phyloP scores from a whole-genome alignment of 1,284 basidiomycete species.

The Rhodofomes roseus region DNA sequence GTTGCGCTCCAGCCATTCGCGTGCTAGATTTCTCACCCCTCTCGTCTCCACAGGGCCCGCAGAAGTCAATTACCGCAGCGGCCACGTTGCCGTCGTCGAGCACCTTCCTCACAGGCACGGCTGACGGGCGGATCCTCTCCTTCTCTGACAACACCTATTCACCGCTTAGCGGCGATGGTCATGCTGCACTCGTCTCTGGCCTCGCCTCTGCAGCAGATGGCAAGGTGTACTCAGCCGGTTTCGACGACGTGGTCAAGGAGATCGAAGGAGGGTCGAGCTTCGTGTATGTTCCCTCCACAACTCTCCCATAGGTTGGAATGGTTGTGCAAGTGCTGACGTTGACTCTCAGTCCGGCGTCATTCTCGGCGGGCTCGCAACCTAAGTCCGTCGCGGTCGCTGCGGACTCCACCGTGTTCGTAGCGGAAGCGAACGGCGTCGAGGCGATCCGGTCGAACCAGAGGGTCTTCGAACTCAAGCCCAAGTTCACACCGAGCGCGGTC shows the following conservation, averaged over 20 bases:
- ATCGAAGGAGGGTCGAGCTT: constrained; percentile 49
- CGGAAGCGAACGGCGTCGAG: constrained; percentile 65
- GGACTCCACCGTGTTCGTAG: constrained; percentile 73
- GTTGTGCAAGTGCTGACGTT: background rate
- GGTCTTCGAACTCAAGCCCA: constrained; percentile 50
- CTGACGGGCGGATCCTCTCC: constrained; percentile 77
- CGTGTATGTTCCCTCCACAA: constrained; percentile 41
- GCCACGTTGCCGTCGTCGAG: constrained; percentile 38
- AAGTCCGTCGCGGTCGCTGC: constrained; percentile 58
- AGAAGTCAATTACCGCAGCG: constrained; percentile 75
- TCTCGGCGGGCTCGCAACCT: constrained; percentile 64
- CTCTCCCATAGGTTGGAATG: background rate
- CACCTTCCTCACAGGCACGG: constrained; percentile 81
- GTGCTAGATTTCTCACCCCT: background rate
- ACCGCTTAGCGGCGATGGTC: constrained; percentile 60
- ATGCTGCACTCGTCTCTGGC: constrained; percentile 70
- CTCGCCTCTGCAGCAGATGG: constrained; percentile 50
- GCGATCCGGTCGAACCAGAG: constrained; percentile 66
- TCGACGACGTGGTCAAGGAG: constrained; percentile 77
- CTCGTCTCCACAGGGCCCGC: constrained; percentile 54
- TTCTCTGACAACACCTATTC: constrained; percentile 52
- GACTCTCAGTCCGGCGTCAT: constrained; percentile 40
- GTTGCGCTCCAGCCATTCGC: constrained; percentile 12
- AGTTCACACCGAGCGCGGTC: constrained; percentile 55
- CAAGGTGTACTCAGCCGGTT: constrained; percentile 70